Evolutionary conservation across 2,329 filamentous ascomycete genomes (phyloP), one percentile per base, ranked within the genome.

Genomic region (Alternaria tenuissima): DNA sequence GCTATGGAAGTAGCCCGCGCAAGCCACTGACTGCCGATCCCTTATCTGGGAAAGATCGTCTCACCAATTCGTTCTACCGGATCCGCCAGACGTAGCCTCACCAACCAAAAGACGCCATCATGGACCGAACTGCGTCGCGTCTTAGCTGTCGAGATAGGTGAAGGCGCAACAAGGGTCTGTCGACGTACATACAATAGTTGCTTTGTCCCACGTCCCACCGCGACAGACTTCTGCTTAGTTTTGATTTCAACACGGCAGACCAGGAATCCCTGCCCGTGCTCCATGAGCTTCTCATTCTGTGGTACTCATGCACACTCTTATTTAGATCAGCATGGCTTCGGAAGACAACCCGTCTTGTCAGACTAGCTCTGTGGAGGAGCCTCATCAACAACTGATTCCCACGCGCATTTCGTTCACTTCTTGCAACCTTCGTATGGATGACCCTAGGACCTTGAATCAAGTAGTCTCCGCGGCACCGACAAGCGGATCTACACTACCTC

Each of bases 11-110:
- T 51, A 60, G 52, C 62, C 61, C 65, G 60, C 61, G 67, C 68
- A 70, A 71, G 69, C 69, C 69, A 71, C 68, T 52, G 56, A 49
- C 41, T 32, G 49, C 46, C 52, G 55, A 64, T 38, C 46, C 47
- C 48, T 18, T 41, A 52, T 64, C 28, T 51, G 54, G 60, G 46
- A 49, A 63, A 56, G 67, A 68, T 65, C 67, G 57, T 47, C 62
- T 49, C 60, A 46, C 26, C 49, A 59, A 46, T 49, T 62, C 65
- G 62, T 65, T 67, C 63, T 48, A 61, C 61, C 60, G 57, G 52
- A 54, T 48, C 44, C 36, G 49, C 49, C 44, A 61, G 48, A 61
- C 63, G 62, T 66, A 73, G 72, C 73, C 71, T 71, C 73, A 60
- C 64, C 59, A 66, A 56, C 60, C 57, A 64, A 20, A 46, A 65